Base-by-base conservation (phyloP, 345 rosid genomes). In the Aethionema arabicum region DNA sequence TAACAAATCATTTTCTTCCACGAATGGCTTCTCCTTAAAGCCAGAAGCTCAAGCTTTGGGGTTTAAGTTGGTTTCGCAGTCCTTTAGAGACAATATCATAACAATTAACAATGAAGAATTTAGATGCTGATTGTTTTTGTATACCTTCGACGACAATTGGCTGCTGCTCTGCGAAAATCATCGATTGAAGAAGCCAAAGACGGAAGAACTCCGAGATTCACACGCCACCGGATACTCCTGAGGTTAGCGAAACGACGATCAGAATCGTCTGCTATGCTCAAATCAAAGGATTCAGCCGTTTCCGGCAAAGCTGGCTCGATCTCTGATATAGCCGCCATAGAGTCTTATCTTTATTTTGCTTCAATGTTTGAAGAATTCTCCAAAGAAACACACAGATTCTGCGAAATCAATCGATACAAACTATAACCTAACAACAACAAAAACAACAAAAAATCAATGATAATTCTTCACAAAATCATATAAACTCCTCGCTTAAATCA, bases 111-210 rank as follows among this genome's bases (percentile, higher is more conserved):
- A 21, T 21, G 27, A 21, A 21, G n/a, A 21, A 21, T 21, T 21
- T 21, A 21, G 27, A 21, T 2, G 27, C 27, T 21, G 27, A 21
- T 21, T 21, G 27, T 21, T 21, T 21, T 21, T 21, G 27, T 21
- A 21, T 42, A 90, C 95, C 91, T 76, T 50, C 97, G 65, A 59
- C 97, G 83, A 65, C 77, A 81, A 79, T 85, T 80, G 21, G 97
- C 97, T 2, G 89, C 78, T 67, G 71, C 82, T 48, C 83, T 72
- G 2, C 95, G 95, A 67, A 90, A 79, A 66, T 83, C 82, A 70
- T 82, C 89, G 47, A 85, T 32, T 3, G 87, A 70, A 69, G 90
- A 77, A 35, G 79, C 66, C 4, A 72, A 68, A 43, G 77, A 52
- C 16, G 89, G 87, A 62, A 90, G 63, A 73, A 87, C 78, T 66